phyloP scores from a whole-genome alignment of 192 early-diverging fungal genomes.

The Powellomyces hirtus region DNA sequence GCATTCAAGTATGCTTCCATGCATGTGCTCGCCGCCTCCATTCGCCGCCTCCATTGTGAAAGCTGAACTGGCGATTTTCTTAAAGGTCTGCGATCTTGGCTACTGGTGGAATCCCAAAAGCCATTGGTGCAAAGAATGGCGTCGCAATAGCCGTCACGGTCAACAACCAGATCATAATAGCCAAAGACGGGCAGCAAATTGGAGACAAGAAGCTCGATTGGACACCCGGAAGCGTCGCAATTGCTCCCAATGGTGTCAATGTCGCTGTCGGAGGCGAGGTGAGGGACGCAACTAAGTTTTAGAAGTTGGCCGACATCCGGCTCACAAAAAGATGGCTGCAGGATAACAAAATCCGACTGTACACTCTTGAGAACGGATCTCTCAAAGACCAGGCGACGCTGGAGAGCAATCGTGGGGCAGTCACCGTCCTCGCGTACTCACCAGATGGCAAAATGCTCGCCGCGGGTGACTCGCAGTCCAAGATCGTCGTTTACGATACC shows the following conservation, averaged over 20 bases:
- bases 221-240: constrained; percentile 52
- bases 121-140: constrained; percentile 49
- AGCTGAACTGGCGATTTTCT: not conserved
- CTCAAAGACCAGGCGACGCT: constrained; percentile 30
- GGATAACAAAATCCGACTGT: constrained; percentile 68
- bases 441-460: constrained; percentile 75
- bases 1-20: not conserved
- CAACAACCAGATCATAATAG: constrained; percentile 51
- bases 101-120: constrained; percentile 55
- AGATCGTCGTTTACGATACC: constrained; percentile 72
- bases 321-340: too few relatives aligned
- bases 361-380: constrained; percentile 47
- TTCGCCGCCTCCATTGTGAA: too few relatives aligned
- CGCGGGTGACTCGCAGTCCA: constrained; percentile 75
- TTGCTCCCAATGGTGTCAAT: constrained; percentile 47
- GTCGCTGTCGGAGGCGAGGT: constrained; percentile 70
- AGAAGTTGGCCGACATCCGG: not conserved
- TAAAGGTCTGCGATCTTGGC: not conserved
- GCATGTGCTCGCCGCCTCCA: not conserved
- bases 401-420: constrained; percentile 56
- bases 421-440: constrained; percentile 79
- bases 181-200: constrained; percentile 42
- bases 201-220: constrained; percentile 38
- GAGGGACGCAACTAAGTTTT: too few relatives aligned
- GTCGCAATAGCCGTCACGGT: constrained; percentile 54